Conservation (phyloP, 345 rosid species). For the Salix koriyanagi region DNA sequence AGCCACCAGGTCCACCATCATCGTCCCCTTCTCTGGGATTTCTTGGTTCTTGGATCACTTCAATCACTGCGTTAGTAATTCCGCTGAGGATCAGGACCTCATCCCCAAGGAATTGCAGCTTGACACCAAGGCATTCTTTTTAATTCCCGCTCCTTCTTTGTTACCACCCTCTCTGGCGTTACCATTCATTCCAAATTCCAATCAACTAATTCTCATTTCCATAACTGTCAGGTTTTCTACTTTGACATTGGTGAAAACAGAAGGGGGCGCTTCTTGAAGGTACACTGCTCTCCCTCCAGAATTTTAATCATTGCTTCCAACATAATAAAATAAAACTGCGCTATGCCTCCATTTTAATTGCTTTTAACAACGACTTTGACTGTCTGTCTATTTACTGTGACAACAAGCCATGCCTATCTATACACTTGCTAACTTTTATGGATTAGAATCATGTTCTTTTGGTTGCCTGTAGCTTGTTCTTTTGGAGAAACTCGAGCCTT, state of each 20-base stretch:
- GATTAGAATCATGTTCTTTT: no score
- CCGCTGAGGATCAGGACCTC: constrained; percentile 77
- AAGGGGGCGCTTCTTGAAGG: constrained; percentile 95
- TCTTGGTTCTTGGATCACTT: constrained; percentile 98
- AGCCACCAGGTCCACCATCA: constrained; percentile 98
- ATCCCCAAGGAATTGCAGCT: constrained; percentile 96
- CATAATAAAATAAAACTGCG: no score
- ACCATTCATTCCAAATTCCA: background rate
- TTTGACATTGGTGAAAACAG: constrained; percentile 96
- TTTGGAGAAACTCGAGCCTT: background rate
- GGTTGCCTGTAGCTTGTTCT: no score
- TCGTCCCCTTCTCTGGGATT: constrained; percentile 91
- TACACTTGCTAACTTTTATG: background rate
- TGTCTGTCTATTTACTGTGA: background rate
- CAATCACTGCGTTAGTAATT: constrained; percentile 71
- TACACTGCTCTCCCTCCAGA: constrained; percentile 7
- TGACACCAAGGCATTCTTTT: constrained; percentile 64
- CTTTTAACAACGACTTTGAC: background rate
- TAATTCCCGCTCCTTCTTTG: background rate
- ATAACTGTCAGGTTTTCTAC: constrained; percentile 66
- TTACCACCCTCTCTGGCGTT: background rate
- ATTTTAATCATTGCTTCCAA: background rate
- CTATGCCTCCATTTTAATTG: background rate
- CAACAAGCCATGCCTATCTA: background rate
- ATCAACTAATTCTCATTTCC: background rate